These are phyloP conservation scores for Lipomyces sp. DNA, from an alignment of 805 yeast species.

Conservation along the genomic window DNA sequence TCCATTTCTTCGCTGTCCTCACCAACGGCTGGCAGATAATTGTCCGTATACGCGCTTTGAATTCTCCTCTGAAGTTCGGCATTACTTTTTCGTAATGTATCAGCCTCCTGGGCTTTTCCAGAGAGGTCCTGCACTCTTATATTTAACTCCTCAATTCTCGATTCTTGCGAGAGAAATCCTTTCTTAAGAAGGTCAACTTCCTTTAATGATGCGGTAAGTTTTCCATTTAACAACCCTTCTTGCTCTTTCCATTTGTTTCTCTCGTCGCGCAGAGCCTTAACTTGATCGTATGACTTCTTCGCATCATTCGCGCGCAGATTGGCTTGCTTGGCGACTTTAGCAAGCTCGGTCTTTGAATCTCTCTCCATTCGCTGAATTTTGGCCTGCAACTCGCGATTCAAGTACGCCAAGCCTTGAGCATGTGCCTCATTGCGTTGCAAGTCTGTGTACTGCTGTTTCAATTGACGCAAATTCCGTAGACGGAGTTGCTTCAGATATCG, in stretches of 20 bases:
- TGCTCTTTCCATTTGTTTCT: constrained; percentile 30
- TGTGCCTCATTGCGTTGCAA: constrained; percentile 35
- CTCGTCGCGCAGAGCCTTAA: constrained; percentile 35
- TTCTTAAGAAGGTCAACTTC: constrained; percentile 36
- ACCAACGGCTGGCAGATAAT: background rate
- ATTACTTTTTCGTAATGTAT: constrained; percentile 9
- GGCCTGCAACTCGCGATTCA: constrained; percentile 35
- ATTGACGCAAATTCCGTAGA: constrained; percentile 40
- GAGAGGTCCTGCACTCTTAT: constrained; percentile 18
- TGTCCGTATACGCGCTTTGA: constrained; percentile 1
- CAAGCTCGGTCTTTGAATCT: constrained; percentile 36
- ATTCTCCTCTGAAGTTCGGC: constrained; percentile 2
- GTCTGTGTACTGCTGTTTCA: constrained; percentile 37
- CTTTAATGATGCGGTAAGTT: constrained; percentile 34
- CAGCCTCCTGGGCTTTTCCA: constrained; percentile 15
- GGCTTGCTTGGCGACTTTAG: constrained; percentile 36
- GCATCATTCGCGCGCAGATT: constrained; percentile 42
- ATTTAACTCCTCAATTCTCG: constrained; percentile 32
- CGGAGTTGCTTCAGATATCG: constrained; percentile 50
- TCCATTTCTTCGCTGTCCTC: constrained; percentile 16
- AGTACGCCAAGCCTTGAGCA: constrained; percentile 34
- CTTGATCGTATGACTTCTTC: constrained; percentile 35
- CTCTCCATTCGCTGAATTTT: constrained; percentile 33
- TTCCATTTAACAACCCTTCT: constrained; percentile 28
- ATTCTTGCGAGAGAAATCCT: constrained; percentile 37